These are phyloP conservation scores for Agrocybe chaxingu DNA, from an alignment of 768 basidiomycete genomes.

Conservation along the genomic window DNA sequence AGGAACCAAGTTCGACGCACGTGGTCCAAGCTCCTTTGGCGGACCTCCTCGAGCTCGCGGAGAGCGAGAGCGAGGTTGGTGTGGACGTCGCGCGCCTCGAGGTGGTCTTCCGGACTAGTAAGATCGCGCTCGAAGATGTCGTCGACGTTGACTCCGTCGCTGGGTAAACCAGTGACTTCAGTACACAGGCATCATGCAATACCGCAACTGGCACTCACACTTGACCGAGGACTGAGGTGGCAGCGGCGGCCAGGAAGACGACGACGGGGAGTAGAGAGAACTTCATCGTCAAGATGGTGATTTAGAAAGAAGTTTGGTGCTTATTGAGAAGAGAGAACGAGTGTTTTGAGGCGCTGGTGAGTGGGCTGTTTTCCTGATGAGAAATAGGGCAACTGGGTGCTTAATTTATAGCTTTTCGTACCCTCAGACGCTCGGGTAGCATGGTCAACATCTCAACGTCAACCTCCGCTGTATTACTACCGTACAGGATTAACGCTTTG, in stretches of 20 bases:
- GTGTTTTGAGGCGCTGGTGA: not conserved
- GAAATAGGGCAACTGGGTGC: too few species aligned
- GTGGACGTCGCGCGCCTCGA: not conserved
- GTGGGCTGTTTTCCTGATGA: too few species aligned
- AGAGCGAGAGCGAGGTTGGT: not conserved
- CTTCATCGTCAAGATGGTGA: not conserved
- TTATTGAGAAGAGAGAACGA: not conserved
- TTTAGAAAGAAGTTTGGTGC: not conserved
- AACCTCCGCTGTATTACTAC: too few species aligned
- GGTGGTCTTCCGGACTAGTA: too few species aligned
- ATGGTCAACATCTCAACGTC: too few species aligned
- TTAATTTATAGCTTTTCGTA: too few species aligned
- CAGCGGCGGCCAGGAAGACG: not conserved
- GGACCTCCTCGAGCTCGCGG: not conserved
- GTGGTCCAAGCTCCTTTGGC: not conserved
- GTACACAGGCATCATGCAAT: too few species aligned
- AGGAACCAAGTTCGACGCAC: too few species aligned
- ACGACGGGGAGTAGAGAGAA: not conserved
- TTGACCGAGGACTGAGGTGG: slow-evolving; percentile 1
- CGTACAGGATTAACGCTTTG: too few species aligned
- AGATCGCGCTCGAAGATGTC: not conserved
- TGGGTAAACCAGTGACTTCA: not conserved
- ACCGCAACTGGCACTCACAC: not conserved
- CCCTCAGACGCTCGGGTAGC: too few species aligned
- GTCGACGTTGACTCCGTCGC: slow-evolving; percentile 1